Base-by-base conservation (phyloP, 1,139 yeast genomes). In the Candida mesenterica region DNA sequence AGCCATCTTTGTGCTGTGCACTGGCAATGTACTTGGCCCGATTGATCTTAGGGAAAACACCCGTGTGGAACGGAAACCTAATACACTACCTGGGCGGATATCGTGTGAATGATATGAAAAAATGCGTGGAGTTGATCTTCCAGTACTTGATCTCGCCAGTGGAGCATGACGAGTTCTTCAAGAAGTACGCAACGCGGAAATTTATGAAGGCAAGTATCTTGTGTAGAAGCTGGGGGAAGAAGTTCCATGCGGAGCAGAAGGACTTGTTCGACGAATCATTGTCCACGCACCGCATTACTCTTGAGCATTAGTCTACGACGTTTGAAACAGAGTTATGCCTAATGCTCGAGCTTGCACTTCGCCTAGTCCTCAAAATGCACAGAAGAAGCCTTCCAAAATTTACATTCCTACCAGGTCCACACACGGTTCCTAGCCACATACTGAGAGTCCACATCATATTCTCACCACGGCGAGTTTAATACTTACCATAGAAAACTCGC, bases 11-110 rank as follows among this genome's bases (percentile, higher is more conserved):
- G 45, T 81, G 94, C 53, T 82, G 96, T 8, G 97, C 97, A 3
- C 84, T 95, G 24, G 86, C 97, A 28, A 90, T 90, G 95, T 87
- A 81, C 57, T 69, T 90, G 38, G 82, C 96, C 12, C 75, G 97
- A 49, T 73, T 77, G 50, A 87, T 89, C 65, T 68, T 89, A 48
- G 82, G 80, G 25, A 79, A 84, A 50, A 68, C 71, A 19, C 83
- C 86, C 25, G 68, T 67, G n/a, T 82, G 92, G 92, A 81, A 81
- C 55, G 87, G 86, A 6, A 89, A 88, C 59, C 69, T 89, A 47
- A 79, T 84, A 37, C 96, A 88, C 59, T 90, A 89, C 59, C 82
- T 94, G 25, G 96, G 96, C 23, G 97, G 95, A n/a, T 89, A 88
- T 61, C 75, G 81, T 20, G 82, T 81, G 41, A 74, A 69, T 22